Base-by-base conservation (phyloP, 805 yeast genomes). In the Saccharomycopsis sp. region DNA sequence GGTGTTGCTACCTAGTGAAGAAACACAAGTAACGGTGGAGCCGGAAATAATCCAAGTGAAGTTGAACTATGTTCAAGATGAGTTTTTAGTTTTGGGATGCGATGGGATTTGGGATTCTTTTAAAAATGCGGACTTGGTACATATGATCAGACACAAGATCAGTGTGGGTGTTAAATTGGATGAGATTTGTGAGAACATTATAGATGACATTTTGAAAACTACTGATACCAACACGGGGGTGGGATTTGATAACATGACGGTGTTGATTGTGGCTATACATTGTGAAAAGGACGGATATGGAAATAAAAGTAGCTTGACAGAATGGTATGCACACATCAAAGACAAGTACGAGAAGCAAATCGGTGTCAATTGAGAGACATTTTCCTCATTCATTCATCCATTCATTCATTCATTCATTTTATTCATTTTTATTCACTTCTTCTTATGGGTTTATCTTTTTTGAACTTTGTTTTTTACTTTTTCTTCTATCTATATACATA, bases 61-160 rank as follows among this genome's bases (percentile, higher is more conserved):
- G 49, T 57, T 67, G 16, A 57, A 61, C 33, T 48, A 42, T 19
- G 50, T 51, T 1, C 54, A 58, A 15, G 86, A 81, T 52, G 89
- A 82, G 56, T 82, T 82, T 56, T 54, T 82, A 16, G 69, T 82
- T 2, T 58, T 82, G 40, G 89, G 86, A 1, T 82, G 94, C 60
- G 94, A 82, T 59, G 94, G 94, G 33, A 76, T 82, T 34, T 82
- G 88, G 89, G 92, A 82, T 57, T 69, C 75, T 27, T 72, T 70
- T 52, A 74, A 72, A 44, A 77, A 78, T 48, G 67, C 64, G 33
- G 73, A 75, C 39, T 53, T 82, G 39, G 61, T 77, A 1, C 57
- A 63, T 17, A 57, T 72, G 26, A 71, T 82, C 25, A 65, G 85
- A 51, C 72, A 73, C 46, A 71, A 76, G 48, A 58, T 81, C 39